These are phyloP conservation scores for Paecilomyces variotii DNA, from an alignment of 2,329 filamentous ascomycete genomes.

Conservation along the genomic window DNA sequence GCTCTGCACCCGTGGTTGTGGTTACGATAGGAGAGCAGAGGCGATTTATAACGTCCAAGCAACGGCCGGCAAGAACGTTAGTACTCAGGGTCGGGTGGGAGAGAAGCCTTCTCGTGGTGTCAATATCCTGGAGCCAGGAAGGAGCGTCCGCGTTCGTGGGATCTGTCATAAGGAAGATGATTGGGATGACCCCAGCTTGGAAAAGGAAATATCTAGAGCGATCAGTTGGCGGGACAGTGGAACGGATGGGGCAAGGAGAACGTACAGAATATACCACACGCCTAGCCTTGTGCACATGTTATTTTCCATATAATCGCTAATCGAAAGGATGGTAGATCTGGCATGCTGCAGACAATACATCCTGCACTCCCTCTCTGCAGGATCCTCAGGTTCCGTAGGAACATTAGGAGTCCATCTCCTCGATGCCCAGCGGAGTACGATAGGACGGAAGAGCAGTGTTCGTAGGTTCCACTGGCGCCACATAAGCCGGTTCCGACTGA, in stretches of 20 bases:
- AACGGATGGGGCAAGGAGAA: background rate
- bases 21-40: slow-evolving; percentile 27
- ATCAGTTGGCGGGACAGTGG: slow-evolving; percentile 1
- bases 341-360: slow-evolving; percentile 34
- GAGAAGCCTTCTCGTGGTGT: slow-evolving; percentile 33
- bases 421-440: slow-evolving; percentile 34
- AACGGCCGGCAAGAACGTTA: slow-evolving; percentile 32
- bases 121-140: slow-evolving; percentile 32
- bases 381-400: slow-evolving; percentile 21
- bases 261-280: slow-evolving; percentile 38
- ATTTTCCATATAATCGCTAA: slow-evolving; percentile 34
- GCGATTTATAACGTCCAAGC: slow-evolving; percentile 31
- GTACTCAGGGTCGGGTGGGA: slow-evolving; percentile 29
- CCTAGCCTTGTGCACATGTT: slow-evolving; percentile 33
- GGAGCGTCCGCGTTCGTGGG: slow-evolving; percentile 28
- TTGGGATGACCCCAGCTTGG: slow-evolving; percentile 37
- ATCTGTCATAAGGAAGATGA: slow-evolving; percentile 37
- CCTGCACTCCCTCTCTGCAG: slow-evolving; percentile 31
- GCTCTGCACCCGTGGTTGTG: slow-evolving; percentile 5
- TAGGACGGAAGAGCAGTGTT: slow-evolving; percentile 37
- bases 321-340: slow-evolving; percentile 33
- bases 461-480: slow-evolving; percentile 39
- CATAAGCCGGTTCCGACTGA: slow-evolving; percentile 32
- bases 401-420: slow-evolving; percentile 25
- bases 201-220: slow-evolving; percentile 35